Evolutionary conservation across 2,329 filamentous ascomycete genomes (phyloP).

Genomic region (Phialemoniopsis sp.): DNA sequence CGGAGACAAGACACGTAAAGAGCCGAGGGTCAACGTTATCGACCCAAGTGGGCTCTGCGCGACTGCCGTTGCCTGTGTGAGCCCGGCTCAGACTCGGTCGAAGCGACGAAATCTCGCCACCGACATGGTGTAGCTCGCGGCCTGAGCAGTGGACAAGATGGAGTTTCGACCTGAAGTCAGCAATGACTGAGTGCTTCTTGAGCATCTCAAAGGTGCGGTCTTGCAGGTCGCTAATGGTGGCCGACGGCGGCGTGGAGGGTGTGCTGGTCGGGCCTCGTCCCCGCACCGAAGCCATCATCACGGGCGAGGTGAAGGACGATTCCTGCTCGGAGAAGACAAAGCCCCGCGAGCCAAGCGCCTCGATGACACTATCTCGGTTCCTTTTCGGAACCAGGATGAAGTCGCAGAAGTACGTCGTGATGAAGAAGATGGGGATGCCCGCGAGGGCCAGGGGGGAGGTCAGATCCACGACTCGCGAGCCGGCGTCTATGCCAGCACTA

Average conservation of each 20-base stretch:
- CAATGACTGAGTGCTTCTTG: slow-evolving; percentile 70
- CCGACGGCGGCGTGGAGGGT: slow-evolving; percentile 70
- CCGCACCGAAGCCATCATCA: slow-evolving; percentile 28
- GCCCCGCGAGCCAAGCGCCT: slow-evolving; percentile 71
- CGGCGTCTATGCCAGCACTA: slow-evolving; percentile 85
- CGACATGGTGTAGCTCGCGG: slow-evolving; percentile 32
- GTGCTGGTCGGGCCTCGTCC: slow-evolving; percentile 21
- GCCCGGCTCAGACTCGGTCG: slow-evolving; percentile 28
- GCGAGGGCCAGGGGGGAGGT: slow-evolving; percentile 88
- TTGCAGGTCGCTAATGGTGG: slow-evolving; percentile 76
- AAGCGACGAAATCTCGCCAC: slow-evolving; percentile 25
- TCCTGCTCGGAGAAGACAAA: slow-evolving; percentile 78
- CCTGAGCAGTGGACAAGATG: slow-evolving; percentile 81
- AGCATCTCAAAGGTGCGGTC: slow-evolving; percentile 78
- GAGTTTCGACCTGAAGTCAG: slow-evolving; percentile 64
- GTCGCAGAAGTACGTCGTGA: slow-evolving; percentile 96
- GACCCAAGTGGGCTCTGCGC: slow-evolving; percentile 41
- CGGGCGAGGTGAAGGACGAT: slow-evolving; percentile 61
- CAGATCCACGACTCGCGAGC: slow-evolving; percentile 84
- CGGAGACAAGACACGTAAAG: slow-evolving; percentile 59
- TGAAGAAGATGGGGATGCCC: slow-evolving; percentile 96
- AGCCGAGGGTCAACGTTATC: slow-evolving; percentile 59
- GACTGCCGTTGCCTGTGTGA: slow-evolving; percentile 27
- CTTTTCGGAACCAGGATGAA: slow-evolving; percentile 87
- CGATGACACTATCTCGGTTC: slow-evolving; percentile 68